These are phyloP conservation scores for Orbilia oligospora DNA, from an alignment of 2,329 filamentous ascomycete genomes.

Conservation along the genomic window DNA sequence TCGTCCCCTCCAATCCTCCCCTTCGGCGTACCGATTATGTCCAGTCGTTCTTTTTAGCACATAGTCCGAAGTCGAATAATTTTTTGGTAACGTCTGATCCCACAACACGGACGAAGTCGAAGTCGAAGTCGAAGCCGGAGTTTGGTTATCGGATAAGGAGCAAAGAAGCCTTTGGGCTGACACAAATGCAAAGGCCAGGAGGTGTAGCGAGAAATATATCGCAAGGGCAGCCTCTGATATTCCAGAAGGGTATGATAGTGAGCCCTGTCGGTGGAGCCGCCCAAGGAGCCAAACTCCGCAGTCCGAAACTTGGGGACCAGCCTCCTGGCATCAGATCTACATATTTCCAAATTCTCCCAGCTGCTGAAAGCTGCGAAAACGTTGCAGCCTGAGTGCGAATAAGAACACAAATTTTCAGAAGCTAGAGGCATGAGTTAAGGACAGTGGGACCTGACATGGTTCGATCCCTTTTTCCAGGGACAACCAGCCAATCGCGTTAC, in stretches of 20 bases:
- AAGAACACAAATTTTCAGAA: constrained; percentile 15
- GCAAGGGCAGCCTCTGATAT: neutral
- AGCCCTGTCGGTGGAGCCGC: constrained; percentile 3
- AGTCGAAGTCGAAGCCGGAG: constrained; percentile 1
- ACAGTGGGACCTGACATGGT: constrained; percentile 27
- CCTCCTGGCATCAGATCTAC: constrained; percentile 35
- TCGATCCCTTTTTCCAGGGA: constrained; percentile 23
- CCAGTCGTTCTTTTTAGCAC: constrained; percentile 4
- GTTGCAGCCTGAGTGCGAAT: constrained; percentile 27
- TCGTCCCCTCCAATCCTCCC: constrained; percentile 21
- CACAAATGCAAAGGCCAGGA: neutral
- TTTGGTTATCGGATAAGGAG: constrained; percentile 7
- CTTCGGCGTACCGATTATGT: constrained; percentile 15
- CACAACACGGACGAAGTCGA: neutral
- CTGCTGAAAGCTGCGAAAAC: constrained; percentile 50
- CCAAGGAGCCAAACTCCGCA: constrained; percentile 18
- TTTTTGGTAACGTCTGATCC: neutral
- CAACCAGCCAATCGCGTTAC: constrained; percentile 36
- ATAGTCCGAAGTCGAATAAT: constrained; percentile 5
- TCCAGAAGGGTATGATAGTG: neutral
- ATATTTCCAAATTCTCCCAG: constrained; percentile 18
- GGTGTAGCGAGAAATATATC: constrained; percentile 31
- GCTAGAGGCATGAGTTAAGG: constrained; percentile 22
- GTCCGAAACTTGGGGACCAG: constrained; percentile 37
- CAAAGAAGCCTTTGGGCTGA: neutral